These are phyloP conservation scores for Aquilaria yunnanensis DNA, from an alignment of 345 rosid species.

Conservation along the genomic window DNA sequence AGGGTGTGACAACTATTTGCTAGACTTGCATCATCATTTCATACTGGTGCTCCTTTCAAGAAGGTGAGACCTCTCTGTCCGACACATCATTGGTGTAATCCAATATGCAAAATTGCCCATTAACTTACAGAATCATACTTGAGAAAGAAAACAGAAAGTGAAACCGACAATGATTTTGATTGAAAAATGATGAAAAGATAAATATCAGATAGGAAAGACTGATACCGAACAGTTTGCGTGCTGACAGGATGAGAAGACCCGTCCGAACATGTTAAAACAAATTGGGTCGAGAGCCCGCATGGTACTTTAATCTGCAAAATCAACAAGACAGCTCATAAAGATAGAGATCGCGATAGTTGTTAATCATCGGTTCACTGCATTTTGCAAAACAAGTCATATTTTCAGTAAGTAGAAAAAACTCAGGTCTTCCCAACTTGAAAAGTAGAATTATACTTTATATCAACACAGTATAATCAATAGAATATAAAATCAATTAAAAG, in stretches of 20 bases:
- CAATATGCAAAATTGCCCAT: background rate
- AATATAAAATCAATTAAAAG: too few relatives aligned
- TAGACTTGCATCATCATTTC: background rate
- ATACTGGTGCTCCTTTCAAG: background rate
- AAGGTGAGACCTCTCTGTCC: too few relatives aligned
- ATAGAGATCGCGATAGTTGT: background rate
- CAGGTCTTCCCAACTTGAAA: background rate
- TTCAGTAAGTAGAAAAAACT: too few relatives aligned
- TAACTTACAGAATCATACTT: background rate
- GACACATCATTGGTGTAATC: background rate
- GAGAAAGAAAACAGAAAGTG: background rate
- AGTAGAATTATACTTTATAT: background rate
- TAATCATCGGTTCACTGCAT: background rate
- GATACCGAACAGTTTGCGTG: conserved; percentile 57
- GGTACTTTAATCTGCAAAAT: conserved; percentile 77
- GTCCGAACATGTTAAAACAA: conserved; percentile 65
- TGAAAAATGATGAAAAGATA: background rate
- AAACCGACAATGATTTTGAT: background rate
- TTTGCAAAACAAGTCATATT: too few relatives aligned
- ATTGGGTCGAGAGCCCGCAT: conserved; percentile 65
- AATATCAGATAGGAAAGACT: background rate
- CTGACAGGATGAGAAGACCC: conserved; percentile 73
- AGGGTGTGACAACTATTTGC: too few relatives aligned
- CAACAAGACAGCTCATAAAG: conserved; percentile 7
- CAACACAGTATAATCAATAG: too few relatives aligned